These are phyloP conservation scores for Phytophthora nicotianae DNA, from an alignment of 352 stramenopile genomes.

Conservation along the genomic window DNA sequence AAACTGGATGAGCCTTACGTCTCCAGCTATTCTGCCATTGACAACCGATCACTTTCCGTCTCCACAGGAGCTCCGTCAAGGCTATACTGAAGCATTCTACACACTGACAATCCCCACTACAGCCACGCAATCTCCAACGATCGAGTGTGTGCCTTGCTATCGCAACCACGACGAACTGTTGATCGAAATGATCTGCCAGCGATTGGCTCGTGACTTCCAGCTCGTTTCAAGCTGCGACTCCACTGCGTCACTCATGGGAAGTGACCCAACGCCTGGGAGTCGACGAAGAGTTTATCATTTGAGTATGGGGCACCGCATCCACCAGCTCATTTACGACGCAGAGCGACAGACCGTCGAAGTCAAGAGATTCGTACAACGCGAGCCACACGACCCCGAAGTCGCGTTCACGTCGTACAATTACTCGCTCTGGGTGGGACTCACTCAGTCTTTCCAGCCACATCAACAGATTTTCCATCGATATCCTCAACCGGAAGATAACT, in stretches of 20 bases:
- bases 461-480: conserved; percentile 78
- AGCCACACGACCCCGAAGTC: conserved; percentile 34
- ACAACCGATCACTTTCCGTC: conserved; percentile 91
- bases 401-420: conserved; percentile 69
- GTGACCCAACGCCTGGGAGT: conserved; percentile 22
- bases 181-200: conserved; percentile 85
- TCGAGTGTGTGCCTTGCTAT: conserved; percentile 62
- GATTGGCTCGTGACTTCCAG: conserved; percentile 79
- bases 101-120: conserved; percentile 69
- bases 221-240: conserved; percentile 58
- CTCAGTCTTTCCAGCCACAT: conserved; percentile 70
- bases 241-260: conserved; percentile 33
- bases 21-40: conserved; percentile 93
- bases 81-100: conserved; percentile 86
- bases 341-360: conserved; percentile 80
- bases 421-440: conserved; percentile 71
- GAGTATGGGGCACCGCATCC: conserved; percentile 83
- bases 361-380: conserved; percentile 71
- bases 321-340: conserved; percentile 80
- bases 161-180: conserved; percentile 70
- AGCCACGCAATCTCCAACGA: conserved; percentile 27
- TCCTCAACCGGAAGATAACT: conserved; percentile 75
- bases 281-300: conserved; percentile 59
- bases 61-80: conserved; percentile 61
- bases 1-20: conserved; percentile 97